Conservation (phyloP, 352 stramenopile genomes). For the Aphanomyces astaci region DNA sequence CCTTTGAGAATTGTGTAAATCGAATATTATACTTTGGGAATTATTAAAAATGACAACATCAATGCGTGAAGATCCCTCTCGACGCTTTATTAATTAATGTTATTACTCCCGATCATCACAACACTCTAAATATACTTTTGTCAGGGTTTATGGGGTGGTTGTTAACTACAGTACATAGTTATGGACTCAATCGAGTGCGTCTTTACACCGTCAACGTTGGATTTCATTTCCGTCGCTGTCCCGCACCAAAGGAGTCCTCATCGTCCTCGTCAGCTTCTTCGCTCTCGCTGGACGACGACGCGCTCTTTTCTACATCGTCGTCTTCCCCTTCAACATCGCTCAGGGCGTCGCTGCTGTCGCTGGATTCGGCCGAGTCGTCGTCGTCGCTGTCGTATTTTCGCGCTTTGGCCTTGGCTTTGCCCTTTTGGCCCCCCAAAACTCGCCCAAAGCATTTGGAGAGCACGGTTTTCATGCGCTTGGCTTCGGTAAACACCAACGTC, state of each 20-base stretch:
- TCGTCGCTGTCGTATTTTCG: background rate
- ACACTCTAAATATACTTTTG: no score
- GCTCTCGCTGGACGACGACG: slow-evolving; percentile 1
- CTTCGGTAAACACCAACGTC: slow-evolving; percentile 31
- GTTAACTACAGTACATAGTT: no score
- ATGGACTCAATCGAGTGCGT: no score
- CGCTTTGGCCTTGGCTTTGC: slow-evolving; percentile 4
- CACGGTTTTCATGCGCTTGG: slow-evolving; percentile 47
- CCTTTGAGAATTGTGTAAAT: no score
- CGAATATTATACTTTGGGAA: no score
- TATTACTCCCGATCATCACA: no score
- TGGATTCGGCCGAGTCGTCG: slow-evolving; percentile 5
- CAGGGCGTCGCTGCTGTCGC: slow-evolving; percentile 11
- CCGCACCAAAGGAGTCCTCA: background rate
- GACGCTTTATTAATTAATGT: no score
- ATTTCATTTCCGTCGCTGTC: background rate
- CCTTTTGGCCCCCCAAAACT: slow-evolving; percentile 42
- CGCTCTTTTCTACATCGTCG: slow-evolving; percentile 46
- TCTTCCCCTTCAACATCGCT: slow-evolving; percentile 40
- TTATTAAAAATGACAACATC: no score
- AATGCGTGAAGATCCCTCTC: no score
- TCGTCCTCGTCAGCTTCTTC: slow-evolving; percentile 9
- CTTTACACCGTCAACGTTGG: background rate
- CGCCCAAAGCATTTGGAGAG: slow-evolving; percentile 65
- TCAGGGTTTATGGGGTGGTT: no score